These are phyloP conservation scores for Roridomyces roridus DNA, from an alignment of 768 basidiomycete species.

Conservation along the genomic window DNA sequence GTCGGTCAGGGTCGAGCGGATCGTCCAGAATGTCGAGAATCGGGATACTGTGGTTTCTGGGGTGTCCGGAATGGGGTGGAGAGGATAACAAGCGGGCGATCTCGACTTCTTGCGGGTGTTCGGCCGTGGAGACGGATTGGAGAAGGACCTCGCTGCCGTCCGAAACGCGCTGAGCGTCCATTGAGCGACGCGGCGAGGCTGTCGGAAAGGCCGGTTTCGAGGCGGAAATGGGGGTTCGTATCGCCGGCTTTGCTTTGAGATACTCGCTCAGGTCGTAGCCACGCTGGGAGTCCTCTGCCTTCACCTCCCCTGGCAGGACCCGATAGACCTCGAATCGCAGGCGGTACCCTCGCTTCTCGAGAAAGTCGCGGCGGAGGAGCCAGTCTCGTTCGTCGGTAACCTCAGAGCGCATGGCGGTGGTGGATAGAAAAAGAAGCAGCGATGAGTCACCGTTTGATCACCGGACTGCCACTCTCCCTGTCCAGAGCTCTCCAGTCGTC, in stretches of 20 bases:
- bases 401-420: too few relatives aligned
- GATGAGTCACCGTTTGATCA: too few relatives aligned
- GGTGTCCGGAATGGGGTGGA: not conserved
- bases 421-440: too few relatives aligned
- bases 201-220: not conserved
- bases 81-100: not conserved
- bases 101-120: not conserved
- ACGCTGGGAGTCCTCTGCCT: too few relatives aligned
- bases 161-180: slow-evolving; percentile 4
- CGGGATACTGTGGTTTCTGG: not conserved
- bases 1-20: not conserved
- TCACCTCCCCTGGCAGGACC: too few relatives aligned
- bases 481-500: too few relatives aligned
- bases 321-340: not conserved
- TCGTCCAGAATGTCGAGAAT: not conserved
- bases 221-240: too few relatives aligned
- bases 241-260: too few relatives aligned
- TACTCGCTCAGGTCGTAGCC: too few relatives aligned
- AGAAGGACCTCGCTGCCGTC: not conserved
- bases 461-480: too few relatives aligned
- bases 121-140: not conserved
- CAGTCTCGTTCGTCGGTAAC: not conserved
- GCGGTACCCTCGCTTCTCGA: not conserved
- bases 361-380: not conserved
- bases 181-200: too few relatives aligned